Base-by-base conservation (phyloP, 2,329 filamentous ascomycete genomes). In the Aurifilum marmelostoma region DNA sequence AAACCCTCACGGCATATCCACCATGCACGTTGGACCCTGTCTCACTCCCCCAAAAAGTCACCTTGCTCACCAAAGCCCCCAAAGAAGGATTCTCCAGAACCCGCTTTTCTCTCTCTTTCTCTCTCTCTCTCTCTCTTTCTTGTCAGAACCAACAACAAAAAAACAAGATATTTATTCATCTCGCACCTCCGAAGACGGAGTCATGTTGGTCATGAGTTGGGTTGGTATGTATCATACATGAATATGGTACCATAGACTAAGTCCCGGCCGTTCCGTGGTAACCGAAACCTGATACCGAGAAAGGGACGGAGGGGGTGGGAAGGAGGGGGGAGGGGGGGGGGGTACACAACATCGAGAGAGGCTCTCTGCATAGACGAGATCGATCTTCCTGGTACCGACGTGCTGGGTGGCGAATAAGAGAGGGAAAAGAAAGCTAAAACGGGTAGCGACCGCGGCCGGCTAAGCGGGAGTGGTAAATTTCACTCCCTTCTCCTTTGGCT, bases 301-400 rank as follows among this genome's bases (percentile, higher is more conserved):
- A 27, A 16, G 47, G 37, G n/a, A 52, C 5, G 37, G 7, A 7
- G 16, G 16, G 16, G 5, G 16, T 6, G 43, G 43, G 3, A 6
- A 18, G 43, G 43, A 1, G 43, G 18, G 18, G 6, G 43, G 43
- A 21, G 43, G 6, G 43, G 18, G 18, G 6, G 43, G 43, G 43
- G 43, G 6, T n/a, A 47, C 43, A 56, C 41, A 32, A 32, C 56
- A 54, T 41, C 32, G 24, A 66, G 29, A 66, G 29, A 67, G 65
- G 56, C 65, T 67, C 43, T 62, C 27, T 65, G 63, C 56, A 65
- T 65, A 65, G 32, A 27, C 39, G 63, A 58, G 63, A 47, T 34
- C 56, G 50, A 66, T 66, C 56, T 24, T 29, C n/a, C 29, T 54
- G 68, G 65, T 67, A 67, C 37, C 60, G 52, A 61, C 52, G 12